Base-by-base conservation (phyloP, 257 asterid genomes). In the Euphrasia confusa region DNA sequence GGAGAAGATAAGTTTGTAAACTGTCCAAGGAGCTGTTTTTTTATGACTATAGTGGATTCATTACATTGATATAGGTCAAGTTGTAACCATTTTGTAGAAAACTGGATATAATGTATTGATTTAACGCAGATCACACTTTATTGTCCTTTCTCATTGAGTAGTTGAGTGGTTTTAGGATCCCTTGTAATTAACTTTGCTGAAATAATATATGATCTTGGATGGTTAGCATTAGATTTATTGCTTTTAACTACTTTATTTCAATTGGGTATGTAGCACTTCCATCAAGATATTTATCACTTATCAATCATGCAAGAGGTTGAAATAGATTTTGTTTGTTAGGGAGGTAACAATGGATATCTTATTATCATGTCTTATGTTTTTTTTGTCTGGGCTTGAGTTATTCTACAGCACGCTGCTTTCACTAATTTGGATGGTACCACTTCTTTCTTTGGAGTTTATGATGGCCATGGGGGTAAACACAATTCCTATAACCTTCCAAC, bases 391-490 rank as follows among this genome's bases (percentile, higher is more conserved):
- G 74, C 70, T 63, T 17, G 80, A 69, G 61, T 75, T 72, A 47
- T 73, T 76, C 68, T 79, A 48, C 82, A 93, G 97, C 99, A 93
- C 83, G 97, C 99, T 77, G 88, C 93, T 54, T 77, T 70, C 79
- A 77, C 86, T 64, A 61, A 82, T 81, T 73, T 89, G 91, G 96
- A 84, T 74, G 78, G 69, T 63, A 76, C 88, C 54, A 82, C 96
- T 30, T 83, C 99, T 68, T 87, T 84, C 74, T 93, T 93, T 79
- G 97, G 94, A 75, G 99, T 93, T 72, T 93, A 89, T 81, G 99
- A 93, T 83, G 99, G 99, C 68, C 99, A 93, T 79, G 99, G 99
- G 76, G 99, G 99, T 89, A 83, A 83, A 40, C 21, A 63, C 79
- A 58, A 40, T 62, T 72, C 67, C 62, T 18, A 33, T 52, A 55